phyloP scores from a whole-genome alignment of 805 yeast species.

The Lipomyces starkeyi region DNA sequence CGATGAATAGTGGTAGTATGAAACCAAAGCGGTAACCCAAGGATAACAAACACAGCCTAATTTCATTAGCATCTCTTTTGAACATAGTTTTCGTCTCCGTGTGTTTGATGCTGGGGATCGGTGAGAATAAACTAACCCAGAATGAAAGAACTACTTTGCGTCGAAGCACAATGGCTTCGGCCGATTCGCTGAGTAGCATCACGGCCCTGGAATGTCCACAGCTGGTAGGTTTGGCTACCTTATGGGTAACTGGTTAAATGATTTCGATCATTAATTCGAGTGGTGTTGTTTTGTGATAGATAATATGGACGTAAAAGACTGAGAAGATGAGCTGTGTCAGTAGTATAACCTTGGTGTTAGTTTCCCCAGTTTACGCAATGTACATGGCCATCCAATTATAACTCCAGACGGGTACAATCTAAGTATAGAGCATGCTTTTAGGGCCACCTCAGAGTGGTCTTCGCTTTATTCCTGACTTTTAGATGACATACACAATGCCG shows the following conservation, averaged over 20 bases:
- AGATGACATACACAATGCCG: background rate
- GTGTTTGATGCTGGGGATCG: background rate
- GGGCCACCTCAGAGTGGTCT: too few relatives aligned
- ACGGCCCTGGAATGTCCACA: background rate
- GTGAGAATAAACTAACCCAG: constrained; percentile 24
- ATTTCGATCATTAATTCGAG: background rate
- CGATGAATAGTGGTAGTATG: constrained; percentile 66
- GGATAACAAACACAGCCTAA: constrained; percentile 41
- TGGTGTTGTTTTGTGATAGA: background rate
- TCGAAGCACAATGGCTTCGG: constrained; percentile 18
- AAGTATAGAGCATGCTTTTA: too few relatives aligned
- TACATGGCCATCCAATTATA: too few relatives aligned
- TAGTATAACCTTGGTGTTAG: too few relatives aligned
- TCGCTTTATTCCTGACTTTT: too few relatives aligned
- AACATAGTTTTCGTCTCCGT: background rate
- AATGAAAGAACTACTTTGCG: constrained; percentile 36
- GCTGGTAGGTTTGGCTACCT: background rate
- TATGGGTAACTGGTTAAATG: background rate
- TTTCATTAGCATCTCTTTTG: background rate
- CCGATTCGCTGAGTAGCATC: constrained; percentile 19
- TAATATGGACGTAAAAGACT: background rate
- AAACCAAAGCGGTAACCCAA: constrained; percentile 67
- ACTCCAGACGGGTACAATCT: too few relatives aligned
- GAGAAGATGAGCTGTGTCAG: too few relatives aligned
- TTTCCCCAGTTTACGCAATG: too few relatives aligned